These are phyloP conservation scores for Phytopythium aichiense DNA, from an alignment of 352 stramenopile species.

Conservation along the genomic window DNA sequence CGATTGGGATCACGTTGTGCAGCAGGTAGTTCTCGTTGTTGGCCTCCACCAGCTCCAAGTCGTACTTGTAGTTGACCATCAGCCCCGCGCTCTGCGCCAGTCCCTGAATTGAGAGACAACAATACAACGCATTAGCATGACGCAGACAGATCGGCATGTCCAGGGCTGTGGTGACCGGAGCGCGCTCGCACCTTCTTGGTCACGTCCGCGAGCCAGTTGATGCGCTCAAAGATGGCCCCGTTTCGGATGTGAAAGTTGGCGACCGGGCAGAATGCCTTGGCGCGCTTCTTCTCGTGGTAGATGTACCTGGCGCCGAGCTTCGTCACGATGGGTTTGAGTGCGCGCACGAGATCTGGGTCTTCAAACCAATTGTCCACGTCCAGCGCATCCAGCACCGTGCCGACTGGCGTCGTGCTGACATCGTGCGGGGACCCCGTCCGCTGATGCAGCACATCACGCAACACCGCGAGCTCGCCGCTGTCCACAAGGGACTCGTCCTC, in stretches of 20 bases:
- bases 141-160: background rate
- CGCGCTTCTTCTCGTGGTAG: conserved; percentile 78
- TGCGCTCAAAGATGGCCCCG: conserved; percentile 78
- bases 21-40: conserved; percentile 86
- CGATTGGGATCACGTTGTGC: conserved; percentile 72
- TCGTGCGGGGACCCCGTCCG: background rate
- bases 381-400: conserved; percentile 35
- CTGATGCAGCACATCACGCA: conserved; percentile 20
- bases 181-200: conserved; percentile 55
- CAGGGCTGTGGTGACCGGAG: background rate
- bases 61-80: conserved; percentile 90
- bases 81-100: conserved; percentile 69
- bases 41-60: conserved; percentile 58
- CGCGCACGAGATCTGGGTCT: conserved; percentile 25
- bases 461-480: conserved; percentile 20
- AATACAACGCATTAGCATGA: background rate
- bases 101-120: conserved; percentile 27
- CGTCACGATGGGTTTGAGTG: conserved; percentile 63
- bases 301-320: conserved; percentile 67
- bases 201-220: conserved; percentile 80
- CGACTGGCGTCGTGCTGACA: conserved; percentile 19
- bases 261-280: conserved; percentile 77
- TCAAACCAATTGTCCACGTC: conserved; percentile 47
- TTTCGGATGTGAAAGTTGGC: conserved; percentile 87
- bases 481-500: conserved; percentile 26